Evolutionary conservation across 257 asterid genomes (phyloP), one percentile per base, ranked within the genome.

Genomic region (Solanum peruvianum): DNA sequence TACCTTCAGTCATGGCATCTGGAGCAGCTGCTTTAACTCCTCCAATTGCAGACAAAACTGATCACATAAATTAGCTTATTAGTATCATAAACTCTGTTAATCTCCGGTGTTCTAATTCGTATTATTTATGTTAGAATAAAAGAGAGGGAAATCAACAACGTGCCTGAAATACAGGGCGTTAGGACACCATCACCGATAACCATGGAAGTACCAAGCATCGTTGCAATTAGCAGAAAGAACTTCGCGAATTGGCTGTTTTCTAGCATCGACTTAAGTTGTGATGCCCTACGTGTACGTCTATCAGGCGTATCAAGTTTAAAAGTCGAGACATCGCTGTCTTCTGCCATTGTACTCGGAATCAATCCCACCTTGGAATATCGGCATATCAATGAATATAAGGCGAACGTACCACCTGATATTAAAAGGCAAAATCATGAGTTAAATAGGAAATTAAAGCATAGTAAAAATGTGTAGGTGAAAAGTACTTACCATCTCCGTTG

Each of bases 141-240:
- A 41, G 31, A 77, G 31, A n/a, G n/a, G 14, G n/a, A 8, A 37
- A 21, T 21, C 5, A 35, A 49, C 69, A 35, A 13, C 20, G 56
- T 77, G 91, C 98, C 98, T 41, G 98, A 93, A 67, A 94, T 93
- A 42, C 97, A 90, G 1, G 98, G 98, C 41, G 98, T 95, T 11
- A 95, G 93, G 35, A 93, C 88, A 4, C 98, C 98, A 88, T 94
- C 98, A 16, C 98, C 98, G 35, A 96, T 94, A 11, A 96, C 94
- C 98, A 96, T 96, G 23, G 98, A 92, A 86, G 98, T 96, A 31
- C 95, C 98, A 2, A 95, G 93, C 88, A 94, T 93, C 33, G 97
- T 92, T 18, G 92, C 92, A 5, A 95, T 82, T 35, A 94, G 58
- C 12, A 95, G 87, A 9, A 90, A 62, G 37, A 86, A 39, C 88